Conservation (phyloP, 1,284 basidiomycete genomes). For the Austroboletus rostrupii region DNA sequence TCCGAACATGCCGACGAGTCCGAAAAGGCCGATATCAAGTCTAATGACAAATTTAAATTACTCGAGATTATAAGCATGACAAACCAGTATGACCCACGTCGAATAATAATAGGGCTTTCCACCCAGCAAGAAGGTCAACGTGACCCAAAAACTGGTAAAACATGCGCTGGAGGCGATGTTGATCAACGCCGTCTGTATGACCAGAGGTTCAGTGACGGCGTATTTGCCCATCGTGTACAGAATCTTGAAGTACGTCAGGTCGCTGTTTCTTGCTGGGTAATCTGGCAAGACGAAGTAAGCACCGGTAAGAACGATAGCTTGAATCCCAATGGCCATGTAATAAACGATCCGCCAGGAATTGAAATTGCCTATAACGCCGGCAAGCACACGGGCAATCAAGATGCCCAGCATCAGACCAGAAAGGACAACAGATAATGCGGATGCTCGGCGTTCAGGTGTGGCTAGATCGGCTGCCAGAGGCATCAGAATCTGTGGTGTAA, state of each 20-base stretch:
- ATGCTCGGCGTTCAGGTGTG: constrained; percentile 55
- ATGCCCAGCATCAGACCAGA: constrained; percentile 70
- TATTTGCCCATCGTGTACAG: constrained; percentile 67
- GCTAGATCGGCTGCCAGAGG: constrained; percentile 68
- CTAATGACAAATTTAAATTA: constrained; percentile 30
- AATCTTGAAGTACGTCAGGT: constrained; percentile 58
- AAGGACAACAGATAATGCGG: constrained; percentile 63
- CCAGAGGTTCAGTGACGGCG: constrained; percentile 61
- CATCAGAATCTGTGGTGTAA: constrained; percentile 57
- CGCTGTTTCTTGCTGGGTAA: constrained; percentile 61
- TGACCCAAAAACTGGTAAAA: constrained; percentile 67
- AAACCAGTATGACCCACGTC: constrained; percentile 42
- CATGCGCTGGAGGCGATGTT: constrained; percentile 54
- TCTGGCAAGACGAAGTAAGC: constrained; percentile 63
- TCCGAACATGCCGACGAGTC: constrained; percentile 66
- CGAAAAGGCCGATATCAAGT: constrained; percentile 67
- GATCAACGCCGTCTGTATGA: constrained; percentile 61
- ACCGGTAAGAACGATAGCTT: constrained; percentile 46
- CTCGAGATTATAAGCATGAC: neutral
- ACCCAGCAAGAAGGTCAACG: constrained; percentile 67
- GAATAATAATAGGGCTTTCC: constrained; percentile 63
- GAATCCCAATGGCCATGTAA: constrained; percentile 60
- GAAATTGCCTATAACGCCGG: constrained; percentile 64
- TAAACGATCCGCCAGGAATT: constrained; percentile 62
- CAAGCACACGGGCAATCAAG: constrained; percentile 63